Percentiles rank a stretch among this genome's conserved stretches.
Evolutionary conservation across 352 stramenopile species (phyloP).

Genomic region (Phytopythium sindhum): DNA sequence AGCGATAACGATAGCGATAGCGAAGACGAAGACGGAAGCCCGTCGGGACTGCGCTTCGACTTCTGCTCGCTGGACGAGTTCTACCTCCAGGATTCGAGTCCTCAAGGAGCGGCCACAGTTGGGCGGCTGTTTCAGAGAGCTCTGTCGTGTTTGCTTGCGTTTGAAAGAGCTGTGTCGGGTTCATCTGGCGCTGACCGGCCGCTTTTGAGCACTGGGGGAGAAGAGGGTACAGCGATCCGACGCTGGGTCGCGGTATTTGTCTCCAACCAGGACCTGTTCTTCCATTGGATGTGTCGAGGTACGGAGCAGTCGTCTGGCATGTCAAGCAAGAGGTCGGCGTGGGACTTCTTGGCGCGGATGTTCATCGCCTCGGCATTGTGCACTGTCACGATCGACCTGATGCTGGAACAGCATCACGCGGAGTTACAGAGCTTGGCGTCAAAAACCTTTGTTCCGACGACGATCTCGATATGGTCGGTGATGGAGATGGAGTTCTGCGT

Average conservation of each 20-base stretch:
- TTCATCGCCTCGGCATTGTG: slow-evolving; percentile 50
- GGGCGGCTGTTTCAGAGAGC: slow-evolving; percentile 45
- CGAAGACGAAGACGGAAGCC: slow-evolving; percentile 25
- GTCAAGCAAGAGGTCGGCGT: slow-evolving; percentile 25
- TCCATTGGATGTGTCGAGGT: slow-evolving; percentile 48
- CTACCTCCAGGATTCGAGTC: slow-evolving; percentile 47
- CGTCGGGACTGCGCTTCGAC: slow-evolving; percentile 25
- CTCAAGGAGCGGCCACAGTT: slow-evolving; percentile 36
- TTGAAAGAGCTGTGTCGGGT: slow-evolving; percentile 21
- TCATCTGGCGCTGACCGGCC: no score
- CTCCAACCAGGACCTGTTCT: slow-evolving; percentile 54
- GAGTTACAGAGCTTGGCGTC: neutral
- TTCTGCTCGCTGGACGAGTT: slow-evolving; percentile 38
- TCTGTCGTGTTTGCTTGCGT: slow-evolving; percentile 42
- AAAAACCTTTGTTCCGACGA: slow-evolving; percentile 7
- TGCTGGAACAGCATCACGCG: slow-evolving; percentile 11
- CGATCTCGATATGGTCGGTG: slow-evolving; percentile 40
- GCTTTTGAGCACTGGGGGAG: neutral
- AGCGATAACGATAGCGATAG: slow-evolving; percentile 14
- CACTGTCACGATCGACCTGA: slow-evolving; percentile 37
- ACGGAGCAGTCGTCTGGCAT: slow-evolving; percentile 7
- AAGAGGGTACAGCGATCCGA: slow-evolving; percentile 9
- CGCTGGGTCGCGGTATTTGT: slow-evolving; percentile 42
- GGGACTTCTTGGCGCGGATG: slow-evolving; percentile 40
- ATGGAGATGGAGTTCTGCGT: slow-evolving; percentile 58